Conservation (phyloP, 805 yeast genomes). For the Wickerhamiella azymoides region DNA sequence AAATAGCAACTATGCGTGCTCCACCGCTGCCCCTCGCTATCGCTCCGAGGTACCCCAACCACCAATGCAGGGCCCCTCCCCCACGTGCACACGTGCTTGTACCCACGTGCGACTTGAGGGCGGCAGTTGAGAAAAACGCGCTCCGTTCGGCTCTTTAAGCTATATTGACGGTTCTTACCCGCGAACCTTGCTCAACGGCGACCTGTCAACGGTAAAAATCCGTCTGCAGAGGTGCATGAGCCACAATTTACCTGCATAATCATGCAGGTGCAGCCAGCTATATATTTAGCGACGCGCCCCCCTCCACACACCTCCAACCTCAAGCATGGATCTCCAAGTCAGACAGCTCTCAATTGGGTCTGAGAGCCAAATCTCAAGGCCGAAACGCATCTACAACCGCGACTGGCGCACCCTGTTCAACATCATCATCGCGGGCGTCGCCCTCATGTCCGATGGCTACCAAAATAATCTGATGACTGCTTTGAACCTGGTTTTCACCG, state of each 20-base stretch:
- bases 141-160: too few species aligned
- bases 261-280: neutral
- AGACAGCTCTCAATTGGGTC: neutral
- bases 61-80: too few species aligned
- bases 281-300: neutral
- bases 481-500: slow-evolving; percentile 44
- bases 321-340: neutral
- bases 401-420: slow-evolving; percentile 21
- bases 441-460: slow-evolving; percentile 65
- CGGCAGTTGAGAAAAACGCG: too few species aligned
- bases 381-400: slow-evolving; percentile 3
- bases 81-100: too few species aligned
- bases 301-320: too few species aligned
- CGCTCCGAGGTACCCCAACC: too few species aligned
- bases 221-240: neutral
- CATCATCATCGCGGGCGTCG: slow-evolving; percentile 57
- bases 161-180: too few species aligned
- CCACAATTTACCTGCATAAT: neutral
- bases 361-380: neutral
- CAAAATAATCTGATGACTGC: slow-evolving; percentile 64
- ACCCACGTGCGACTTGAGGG: too few species aligned
- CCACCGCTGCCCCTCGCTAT: too few species aligned
- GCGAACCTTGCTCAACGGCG: too few species aligned
- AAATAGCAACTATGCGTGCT: too few species aligned
- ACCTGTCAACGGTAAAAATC: neutral